Conservation (phyloP, 768 basidiomycete species). For the Lentinula guzmanii region DNA sequence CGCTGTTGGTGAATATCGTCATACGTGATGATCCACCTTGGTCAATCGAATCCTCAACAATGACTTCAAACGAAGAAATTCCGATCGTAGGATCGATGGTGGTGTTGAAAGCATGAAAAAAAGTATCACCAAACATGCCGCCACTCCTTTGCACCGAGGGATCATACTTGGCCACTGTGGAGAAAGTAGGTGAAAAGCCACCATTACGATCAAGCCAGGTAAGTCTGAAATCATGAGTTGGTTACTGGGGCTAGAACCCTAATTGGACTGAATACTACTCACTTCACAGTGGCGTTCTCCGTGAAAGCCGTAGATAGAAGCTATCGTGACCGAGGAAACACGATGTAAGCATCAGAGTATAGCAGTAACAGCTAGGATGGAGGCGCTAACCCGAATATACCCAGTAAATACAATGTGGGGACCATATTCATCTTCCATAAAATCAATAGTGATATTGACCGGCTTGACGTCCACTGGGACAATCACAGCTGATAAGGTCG, state of each 20-base stretch:
- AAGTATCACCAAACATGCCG: constrained; percentile 12
- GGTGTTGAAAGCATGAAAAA: constrained; percentile 11
- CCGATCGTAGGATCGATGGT: constrained; percentile 5
- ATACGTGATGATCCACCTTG: background rate
- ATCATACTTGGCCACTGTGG: background rate
- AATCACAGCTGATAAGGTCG: constrained; percentile 13
- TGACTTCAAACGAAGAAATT: constrained; percentile 8
- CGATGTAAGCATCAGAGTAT: no score
- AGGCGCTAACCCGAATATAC: constrained; percentile 6
- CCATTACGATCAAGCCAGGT: constrained; percentile 6
- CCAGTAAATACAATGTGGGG: constrained; percentile 6
- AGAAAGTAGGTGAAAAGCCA: background rate
- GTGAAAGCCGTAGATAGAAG: constrained; percentile 1
- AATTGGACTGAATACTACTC: background rate
- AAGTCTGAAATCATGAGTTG: background rate
- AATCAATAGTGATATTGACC: constrained; percentile 7
- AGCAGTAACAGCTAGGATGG: background rate
- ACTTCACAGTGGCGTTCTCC: background rate
- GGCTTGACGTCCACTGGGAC: constrained; percentile 11
- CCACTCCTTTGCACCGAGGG: background rate
- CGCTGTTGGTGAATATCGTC: background rate
- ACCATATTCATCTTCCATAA: background rate
- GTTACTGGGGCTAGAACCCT: no score
- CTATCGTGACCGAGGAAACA: background rate
- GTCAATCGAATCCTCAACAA: background rate